Evolutionary conservation across 73 alveolate genomes (phyloP), one percentile per base, ranked within the genome.

Genomic region (Stentor coeruleus): DNA sequence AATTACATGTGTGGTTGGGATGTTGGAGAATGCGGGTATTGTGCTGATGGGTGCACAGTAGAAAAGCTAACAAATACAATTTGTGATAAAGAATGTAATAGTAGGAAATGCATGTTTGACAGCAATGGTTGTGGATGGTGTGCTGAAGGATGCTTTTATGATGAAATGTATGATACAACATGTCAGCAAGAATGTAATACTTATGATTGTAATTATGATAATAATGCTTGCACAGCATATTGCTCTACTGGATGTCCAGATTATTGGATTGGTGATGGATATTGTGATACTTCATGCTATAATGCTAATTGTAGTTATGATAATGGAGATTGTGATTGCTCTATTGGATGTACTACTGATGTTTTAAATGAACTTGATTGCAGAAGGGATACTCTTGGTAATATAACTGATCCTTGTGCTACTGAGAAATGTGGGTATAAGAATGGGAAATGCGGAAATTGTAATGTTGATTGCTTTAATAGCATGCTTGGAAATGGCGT

Each of bases 401-500:
- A 11, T 11, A 49, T 49, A 49, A 49, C 6, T 49, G 66, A 49
- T 49, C 66, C 66, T 49, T 49, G 66, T 49, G 66, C 66, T 49
- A 20, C 20, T 49, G 6, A 11, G 66, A 49, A 20, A 11, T 49
- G 66, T 49, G 6, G 28, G 20, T 49, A 11, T 49, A 49, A 49
- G 20, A 49, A 49, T 49, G 6, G 20, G 6, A 49, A 49, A 49
- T 49, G 66, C 20, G 66, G 66, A 20, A 20, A 49, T 20, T 49
- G 66, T 20, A 20, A 6, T 11, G 20, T 11, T 11, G 66, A 75
- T 1, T 75, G 83, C 72, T 26, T 20, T 40, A 37, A 39, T 39
- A 38, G 39, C 14, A 75, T n/a, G 14, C 58, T 75, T 1, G 83
- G 83, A 75, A 38, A 75, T 75, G 83, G 83, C 1, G 39, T 38